phyloP scores from a whole-genome alignment of 2,329 filamentous ascomycete species.

The Aciculosporium take region DNA sequence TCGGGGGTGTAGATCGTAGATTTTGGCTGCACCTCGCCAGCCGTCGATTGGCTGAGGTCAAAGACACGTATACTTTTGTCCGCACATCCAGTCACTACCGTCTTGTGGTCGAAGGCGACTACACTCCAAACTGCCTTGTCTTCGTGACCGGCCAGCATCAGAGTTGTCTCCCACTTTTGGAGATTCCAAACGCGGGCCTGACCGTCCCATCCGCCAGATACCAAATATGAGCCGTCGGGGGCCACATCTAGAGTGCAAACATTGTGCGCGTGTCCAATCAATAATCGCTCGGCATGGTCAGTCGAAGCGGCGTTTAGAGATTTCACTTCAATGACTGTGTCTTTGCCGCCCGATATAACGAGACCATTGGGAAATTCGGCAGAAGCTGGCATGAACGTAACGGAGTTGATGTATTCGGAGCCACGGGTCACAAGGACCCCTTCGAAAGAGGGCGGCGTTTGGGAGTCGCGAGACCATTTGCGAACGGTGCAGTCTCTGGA shows the following conservation, averaged over 20 bases:
- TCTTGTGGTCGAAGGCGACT: slow-evolving; percentile 63
- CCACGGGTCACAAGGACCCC: slow-evolving; percentile 66
- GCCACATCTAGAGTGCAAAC: slow-evolving; percentile 76
- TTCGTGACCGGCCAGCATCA: slow-evolving; percentile 59
- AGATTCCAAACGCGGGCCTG: slow-evolving; percentile 77
- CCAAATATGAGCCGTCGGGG: slow-evolving; percentile 55
- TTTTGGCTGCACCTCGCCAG: slow-evolving; percentile 34
- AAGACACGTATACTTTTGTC: slow-evolving; percentile 84
- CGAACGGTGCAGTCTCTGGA: slow-evolving; percentile 87
- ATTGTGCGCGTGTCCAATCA: slow-evolving; percentile 77
- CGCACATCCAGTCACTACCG: slow-evolving; percentile 80
- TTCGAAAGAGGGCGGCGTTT: slow-evolving; percentile 58
- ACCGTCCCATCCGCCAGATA: slow-evolving; percentile 90
- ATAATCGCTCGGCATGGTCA: slow-evolving; percentile 70
- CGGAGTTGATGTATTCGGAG: slow-evolving; percentile 72
- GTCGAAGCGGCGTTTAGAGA: slow-evolving; percentile 50
- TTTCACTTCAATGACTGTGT: slow-evolving; percentile 84
- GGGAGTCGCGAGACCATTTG: slow-evolving; percentile 59
- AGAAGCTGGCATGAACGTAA: slow-evolving; percentile 62
- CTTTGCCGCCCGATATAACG: slow-evolving; percentile 76
- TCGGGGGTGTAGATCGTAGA: slow-evolving; percentile 54
- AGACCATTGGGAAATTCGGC: slow-evolving; percentile 60
- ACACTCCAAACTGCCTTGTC: slow-evolving; percentile 79
- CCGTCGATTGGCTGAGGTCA: slow-evolving; percentile 48
- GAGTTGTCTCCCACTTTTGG: slow-evolving; percentile 68